phyloP scores from a whole-genome alignment of 1,284 basidiomycete genomes.

The Paramarasmius palmivorus region DNA sequence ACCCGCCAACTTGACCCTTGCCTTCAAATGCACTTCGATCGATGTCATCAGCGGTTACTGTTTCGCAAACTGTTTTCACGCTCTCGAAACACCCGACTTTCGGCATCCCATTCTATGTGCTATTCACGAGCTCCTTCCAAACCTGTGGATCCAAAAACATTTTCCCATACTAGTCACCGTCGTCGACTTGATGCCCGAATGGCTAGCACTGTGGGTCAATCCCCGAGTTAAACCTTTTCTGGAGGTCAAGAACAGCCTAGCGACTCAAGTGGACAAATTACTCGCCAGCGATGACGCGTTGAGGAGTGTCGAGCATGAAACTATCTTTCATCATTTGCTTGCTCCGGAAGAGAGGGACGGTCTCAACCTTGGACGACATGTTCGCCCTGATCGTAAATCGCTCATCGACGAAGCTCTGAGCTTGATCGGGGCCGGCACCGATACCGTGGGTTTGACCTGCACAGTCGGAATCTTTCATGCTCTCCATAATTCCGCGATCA shows the following conservation, averaged over 20 bases:
- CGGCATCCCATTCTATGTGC: conserved; percentile 3
- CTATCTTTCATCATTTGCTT: conserved; percentile 18
- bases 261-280: conserved; percentile 11
- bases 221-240: neutral
- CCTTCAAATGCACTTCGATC: neutral
- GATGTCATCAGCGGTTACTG: conserved; percentile 1
- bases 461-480: conserved; percentile 15
- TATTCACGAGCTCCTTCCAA: conserved; percentile 28
- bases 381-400: conserved; percentile 5
- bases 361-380: neutral
- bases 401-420: conserved; percentile 15
- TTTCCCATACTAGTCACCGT: neutral
- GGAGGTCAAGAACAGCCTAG: neutral
- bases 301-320: conserved; percentile 14
- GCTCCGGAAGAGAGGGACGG: conserved; percentile 2
- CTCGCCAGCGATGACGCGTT: conserved; percentile 8
- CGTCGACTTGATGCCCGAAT: neutral
- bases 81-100: neutral
- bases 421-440: conserved; percentile 15
- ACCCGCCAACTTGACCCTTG: neutral
- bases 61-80: neutral
- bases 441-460: conserved; percentile 10
- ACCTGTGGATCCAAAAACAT: conserved; percentile 27
- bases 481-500: conserved; percentile 12
- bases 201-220: neutral